A percentile compares a stretch with the other conserved stretches of the same genome.
These are phyloP conservation scores for Pelargonium nanum DNA, from an alignment of 345 rosid genomes.

Conservation along the genomic window DNA sequence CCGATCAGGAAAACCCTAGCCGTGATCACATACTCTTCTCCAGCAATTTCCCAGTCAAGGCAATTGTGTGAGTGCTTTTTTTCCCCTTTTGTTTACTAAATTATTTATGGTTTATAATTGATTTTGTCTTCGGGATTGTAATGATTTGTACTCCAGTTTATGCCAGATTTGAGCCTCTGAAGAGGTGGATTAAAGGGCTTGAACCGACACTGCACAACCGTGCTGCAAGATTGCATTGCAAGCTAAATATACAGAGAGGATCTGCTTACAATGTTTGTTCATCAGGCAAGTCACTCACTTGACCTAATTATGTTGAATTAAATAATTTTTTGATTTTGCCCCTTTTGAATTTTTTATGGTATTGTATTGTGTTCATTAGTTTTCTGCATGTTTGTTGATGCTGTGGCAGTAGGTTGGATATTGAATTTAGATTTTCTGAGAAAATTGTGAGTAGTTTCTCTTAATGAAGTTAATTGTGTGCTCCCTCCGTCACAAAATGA, in stretches of 20 bases:
- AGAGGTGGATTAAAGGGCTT: slow-evolving; percentile 16
- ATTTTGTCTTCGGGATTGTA: neutral
- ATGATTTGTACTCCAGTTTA: slow-evolving; percentile 8
- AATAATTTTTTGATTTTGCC: too few relatives aligned
- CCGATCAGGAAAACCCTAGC: slow-evolving; percentile 7
- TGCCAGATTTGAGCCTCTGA: slow-evolving; percentile 16
- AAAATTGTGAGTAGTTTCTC: neutral
- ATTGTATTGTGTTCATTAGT: neutral
- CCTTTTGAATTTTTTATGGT: too few relatives aligned
- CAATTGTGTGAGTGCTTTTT: neutral
- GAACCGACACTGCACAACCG: slow-evolving; percentile 1
- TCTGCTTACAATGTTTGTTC: neutral
- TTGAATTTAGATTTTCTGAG: neutral
- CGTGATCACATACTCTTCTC: neutral
- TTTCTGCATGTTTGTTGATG: too few relatives aligned
- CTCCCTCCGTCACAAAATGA: too few relatives aligned
- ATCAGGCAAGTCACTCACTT: neutral
- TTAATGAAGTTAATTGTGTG: neutral
- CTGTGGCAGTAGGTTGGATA: neutral
- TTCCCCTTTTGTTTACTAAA: neutral
- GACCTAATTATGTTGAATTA: neutral
- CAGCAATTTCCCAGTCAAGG: neutral
- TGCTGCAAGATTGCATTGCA: slow-evolving; percentile 8
- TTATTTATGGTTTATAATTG: neutral
- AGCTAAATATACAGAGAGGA: slow-evolving; percentile 4